Base-by-base conservation (phyloP, 805 yeast genomes). In the Yarrowia sp. region DNA sequence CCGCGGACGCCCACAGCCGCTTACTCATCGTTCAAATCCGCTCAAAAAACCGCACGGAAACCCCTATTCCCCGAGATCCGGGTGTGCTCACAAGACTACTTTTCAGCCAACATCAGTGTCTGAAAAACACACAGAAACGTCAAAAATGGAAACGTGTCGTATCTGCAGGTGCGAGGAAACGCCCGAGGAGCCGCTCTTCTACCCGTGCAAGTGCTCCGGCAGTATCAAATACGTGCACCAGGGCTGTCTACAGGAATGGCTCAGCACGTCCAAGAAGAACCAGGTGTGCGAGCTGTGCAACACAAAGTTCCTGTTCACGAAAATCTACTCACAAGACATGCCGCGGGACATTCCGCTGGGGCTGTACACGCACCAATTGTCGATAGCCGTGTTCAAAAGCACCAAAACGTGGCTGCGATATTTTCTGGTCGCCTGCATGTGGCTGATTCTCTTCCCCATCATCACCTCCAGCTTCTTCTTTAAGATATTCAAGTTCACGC, bases 101-200 rank as follows among this genome's bases (percentile, higher is more conserved):
- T n/a, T n/a, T n/a, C 30, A 24, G 30, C 30, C 3, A 43, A n/a
- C 24, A 43, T 43, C 47, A 24, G n/a, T 42, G 46, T 17, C 46
- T 20, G 13, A 14, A 17, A 50, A 30, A 34, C 42, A 50, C 56
- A 36, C 34, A 9, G 20, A 14, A 2, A 15, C 15, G 17, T 15
- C 64, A 33, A 3, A 60, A 46, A 88, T 83, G 69, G 83, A 81
- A 39, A 83, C 88, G 3, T 95, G 99, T 77, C 89, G 99, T 69
- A 93, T 95, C 55, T 95, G 99, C 76, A 89, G 97, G 65, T 94
- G 96, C 44, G 98, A 92, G 73, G 93, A 85, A n/a, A 86, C 95
- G 0, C 79, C 78, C 0, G 86, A 84, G 0, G 91, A 90, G 71
- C 97, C 97, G 3, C 80, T 95, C 55, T 88, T 85, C 71, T 93